Base-by-base conservation (phyloP, 2,329 filamentous ascomycete genomes). In the Fusarium metavorans region DNA sequence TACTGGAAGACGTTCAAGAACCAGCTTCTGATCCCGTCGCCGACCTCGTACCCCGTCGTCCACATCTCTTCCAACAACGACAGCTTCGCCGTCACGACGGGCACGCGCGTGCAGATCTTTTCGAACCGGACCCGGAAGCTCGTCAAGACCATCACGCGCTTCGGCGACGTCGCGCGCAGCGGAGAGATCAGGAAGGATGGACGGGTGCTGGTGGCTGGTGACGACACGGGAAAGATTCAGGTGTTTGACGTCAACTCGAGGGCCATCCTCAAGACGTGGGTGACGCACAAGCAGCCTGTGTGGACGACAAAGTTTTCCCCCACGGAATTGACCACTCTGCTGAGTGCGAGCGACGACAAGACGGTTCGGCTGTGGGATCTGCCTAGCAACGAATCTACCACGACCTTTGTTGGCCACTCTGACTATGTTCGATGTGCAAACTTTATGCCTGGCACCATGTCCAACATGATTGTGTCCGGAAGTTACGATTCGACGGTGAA, bases 1-100 rank as follows among this genome's bases (percentile, higher is more conserved):
- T 98, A 98, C 88, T 99, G 97, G 97, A 93, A 93, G 81, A 93
- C 93, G 14, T 99, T 99, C 87, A 95, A 94, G 85, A 97, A 95
- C 77, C 94, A 95, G 76, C 91, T 97, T 67, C 92, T 96, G 71
- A 92, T 98, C 72, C 94, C 97, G 54, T 97, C 96, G 73, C 95
- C 95, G 74, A 95, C 97, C 74, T 94, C 94, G 81, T 95, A 94
- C 82, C 93, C 95, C 54, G 91, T 99, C 79, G 98, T 95, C 37
- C 92, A 97, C 83, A 97, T 99, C 82, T 95, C 94, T 59, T 93
- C 92, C 84, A 87, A 85, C 78, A 89, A 88, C 82, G 92, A 95
- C 81, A 88, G 93, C 66, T 98, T 99, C 83, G 95, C 94, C 66
- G 94, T 98, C 71, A 98, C 96, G n/a, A 95, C 95, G 16, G 96